A percentile compares a stretch with the other conserved stretches of the same genome.
These are phyloP conservation scores for Corchorus capsularis DNA, from an alignment of 345 rosid species.

Conservation along the genomic window DNA sequence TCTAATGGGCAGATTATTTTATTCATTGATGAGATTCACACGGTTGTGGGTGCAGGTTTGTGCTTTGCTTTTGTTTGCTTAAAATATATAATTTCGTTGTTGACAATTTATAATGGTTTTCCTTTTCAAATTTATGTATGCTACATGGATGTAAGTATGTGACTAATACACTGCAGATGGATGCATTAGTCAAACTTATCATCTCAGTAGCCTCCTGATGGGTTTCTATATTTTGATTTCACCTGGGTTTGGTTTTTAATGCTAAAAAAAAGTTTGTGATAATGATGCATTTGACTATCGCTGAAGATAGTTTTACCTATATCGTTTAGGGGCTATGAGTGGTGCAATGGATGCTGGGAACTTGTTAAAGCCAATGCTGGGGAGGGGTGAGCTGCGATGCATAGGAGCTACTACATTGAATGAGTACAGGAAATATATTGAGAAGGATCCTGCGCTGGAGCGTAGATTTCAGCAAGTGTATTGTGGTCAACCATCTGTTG, in stretches of 20 bases:
- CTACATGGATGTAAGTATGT: neutral
- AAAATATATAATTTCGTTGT: neutral
- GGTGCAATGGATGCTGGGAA: slow-evolving; percentile 98
- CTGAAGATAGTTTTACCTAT: neutral
- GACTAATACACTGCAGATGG: neutral
- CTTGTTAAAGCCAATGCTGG: slow-evolving; percentile 91
- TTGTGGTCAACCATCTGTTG: slow-evolving; percentile 91
- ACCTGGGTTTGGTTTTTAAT: neutral
- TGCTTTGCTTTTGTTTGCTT: slow-evolving; percentile 8
- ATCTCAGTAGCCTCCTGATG: neutral
- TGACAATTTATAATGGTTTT: neutral
- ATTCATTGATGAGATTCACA: slow-evolving; percentile 91
- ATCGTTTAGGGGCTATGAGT: slow-evolving; percentile 59
- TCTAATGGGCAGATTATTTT: slow-evolving; percentile 88
- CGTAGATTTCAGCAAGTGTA: slow-evolving; percentile 96
- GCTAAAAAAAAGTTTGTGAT: neutral
- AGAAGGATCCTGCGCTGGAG: slow-evolving; percentile 90
- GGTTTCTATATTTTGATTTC: slow-evolving; percentile 8
- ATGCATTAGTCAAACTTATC: neutral
- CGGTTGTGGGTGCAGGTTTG: slow-evolving; percentile 89
- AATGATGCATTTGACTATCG: neutral
- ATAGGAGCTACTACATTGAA: slow-evolving; percentile 93
- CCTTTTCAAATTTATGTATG: neutral
- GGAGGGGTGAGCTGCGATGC: slow-evolving; percentile 87
- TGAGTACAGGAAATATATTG: slow-evolving; percentile 86